Evolutionary conservation across 106 monocot species (phyloP).

Genomic region (Dendrobium huoshanense): DNA sequence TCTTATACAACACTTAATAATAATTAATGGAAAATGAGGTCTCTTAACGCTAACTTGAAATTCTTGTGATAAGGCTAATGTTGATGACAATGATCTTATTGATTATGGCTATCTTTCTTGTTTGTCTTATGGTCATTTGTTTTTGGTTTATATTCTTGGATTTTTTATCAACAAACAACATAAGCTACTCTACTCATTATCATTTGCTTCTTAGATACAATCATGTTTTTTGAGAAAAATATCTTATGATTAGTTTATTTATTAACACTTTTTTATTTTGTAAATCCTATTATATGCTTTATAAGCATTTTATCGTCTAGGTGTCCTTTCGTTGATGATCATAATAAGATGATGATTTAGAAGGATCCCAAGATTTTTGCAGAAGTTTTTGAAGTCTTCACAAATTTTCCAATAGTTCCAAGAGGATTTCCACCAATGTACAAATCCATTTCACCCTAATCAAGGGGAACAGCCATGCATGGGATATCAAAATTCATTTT

Average conservation of each 20-base stretch:
- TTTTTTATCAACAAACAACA: neutral
- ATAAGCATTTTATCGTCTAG: too few relatives aligned
- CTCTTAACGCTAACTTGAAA: neutral
- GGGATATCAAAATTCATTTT: too few relatives aligned
- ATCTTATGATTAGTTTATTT: neutral
- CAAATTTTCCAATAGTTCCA: too few relatives aligned
- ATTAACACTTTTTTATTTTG: neutral
- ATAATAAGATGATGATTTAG: too few relatives aligned
- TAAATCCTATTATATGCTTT: too few relatives aligned
- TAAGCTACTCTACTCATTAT: neutral
- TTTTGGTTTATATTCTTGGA: neutral
- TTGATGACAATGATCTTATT: neutral
- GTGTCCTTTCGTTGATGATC: too few relatives aligned
- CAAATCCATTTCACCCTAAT: too few relatives aligned
- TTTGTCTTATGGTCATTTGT: neutral
- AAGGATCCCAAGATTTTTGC: too few relatives aligned
- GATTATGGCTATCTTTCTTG: neutral
- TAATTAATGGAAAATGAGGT: neutral
- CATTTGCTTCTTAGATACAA: neutral
- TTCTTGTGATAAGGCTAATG: neutral
- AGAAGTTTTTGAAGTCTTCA: too few relatives aligned
- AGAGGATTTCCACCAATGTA: too few relatives aligned
- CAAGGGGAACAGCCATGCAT: too few relatives aligned
- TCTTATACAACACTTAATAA: too few relatives aligned
- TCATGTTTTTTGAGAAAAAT: neutral